phyloP scores from a whole-genome alignment of 2,329 filamentous ascomycete species.

The Aspergillus fumigatiaffinis region DNA sequence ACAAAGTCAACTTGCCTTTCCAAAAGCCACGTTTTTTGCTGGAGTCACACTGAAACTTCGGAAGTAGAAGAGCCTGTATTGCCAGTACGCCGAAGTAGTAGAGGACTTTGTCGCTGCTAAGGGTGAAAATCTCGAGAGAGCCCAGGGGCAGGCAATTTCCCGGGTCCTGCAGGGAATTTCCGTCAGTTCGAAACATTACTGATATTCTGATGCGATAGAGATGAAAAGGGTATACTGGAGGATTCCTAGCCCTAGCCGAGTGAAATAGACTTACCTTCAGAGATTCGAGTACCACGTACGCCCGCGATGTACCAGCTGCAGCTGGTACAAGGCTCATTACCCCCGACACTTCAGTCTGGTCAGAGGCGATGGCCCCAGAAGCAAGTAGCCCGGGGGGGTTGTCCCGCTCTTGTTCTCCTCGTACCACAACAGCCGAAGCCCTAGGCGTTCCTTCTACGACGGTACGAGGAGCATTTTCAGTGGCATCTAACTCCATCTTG shows the following conservation, averaged over 20 bases:
- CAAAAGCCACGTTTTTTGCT: slow-evolving; percentile 13
- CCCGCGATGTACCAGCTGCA: background rate
- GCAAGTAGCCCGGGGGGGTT: background rate
- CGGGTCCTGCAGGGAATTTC: background rate
- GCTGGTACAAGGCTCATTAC: background rate
- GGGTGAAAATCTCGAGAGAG: slow-evolving; percentile 5
- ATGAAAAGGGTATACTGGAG: background rate
- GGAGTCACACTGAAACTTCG: slow-evolving; percentile 21
- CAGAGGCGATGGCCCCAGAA: background rate
- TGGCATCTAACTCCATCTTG: background rate
- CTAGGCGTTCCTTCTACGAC: background rate
- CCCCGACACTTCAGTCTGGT: background rate
- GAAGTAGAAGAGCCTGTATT: slow-evolving; percentile 21
- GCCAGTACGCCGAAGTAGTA: slow-evolving; percentile 32
- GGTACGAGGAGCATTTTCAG: background rate
- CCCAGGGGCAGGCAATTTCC: background rate
- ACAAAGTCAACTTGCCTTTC: slow-evolving; percentile 27
- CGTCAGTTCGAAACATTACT: background rate
- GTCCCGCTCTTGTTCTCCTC: background rate
- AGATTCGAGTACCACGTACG: background rate
- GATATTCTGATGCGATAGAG: background rate
- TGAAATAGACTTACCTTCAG: background rate
- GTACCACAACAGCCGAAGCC: background rate
- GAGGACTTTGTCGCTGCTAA: slow-evolving; percentile 19
- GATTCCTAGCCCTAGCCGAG: background rate